Conservation (phyloP, 1,139 yeast genomes). For the Scheffersomyces insectosa region DNA sequence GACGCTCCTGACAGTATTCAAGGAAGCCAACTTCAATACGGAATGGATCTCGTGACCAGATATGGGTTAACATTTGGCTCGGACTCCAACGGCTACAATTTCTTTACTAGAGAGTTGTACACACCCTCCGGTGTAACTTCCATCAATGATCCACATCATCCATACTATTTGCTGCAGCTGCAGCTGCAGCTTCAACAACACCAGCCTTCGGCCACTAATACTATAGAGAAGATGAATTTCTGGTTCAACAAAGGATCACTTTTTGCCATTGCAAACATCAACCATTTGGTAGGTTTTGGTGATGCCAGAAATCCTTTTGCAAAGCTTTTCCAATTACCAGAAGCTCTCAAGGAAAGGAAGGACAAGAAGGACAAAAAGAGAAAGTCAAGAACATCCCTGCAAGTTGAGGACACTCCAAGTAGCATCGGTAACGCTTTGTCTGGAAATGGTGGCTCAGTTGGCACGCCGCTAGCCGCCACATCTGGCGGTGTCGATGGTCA, state of each 20-base stretch:
- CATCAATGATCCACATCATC: slow-evolving; percentile 31
- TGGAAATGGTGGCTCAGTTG: slow-evolving; percentile 5
- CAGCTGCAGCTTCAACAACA: slow-evolving; percentile 16
- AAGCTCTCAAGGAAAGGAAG: slow-evolving; percentile 67
- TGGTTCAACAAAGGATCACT: slow-evolving; percentile 76
- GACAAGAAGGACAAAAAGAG: slow-evolving; percentile 70
- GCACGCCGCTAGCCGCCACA: slow-evolving; percentile 7
- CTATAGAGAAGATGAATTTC: slow-evolving; percentile 62
- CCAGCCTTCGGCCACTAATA: slow-evolving; percentile 27
- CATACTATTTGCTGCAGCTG: slow-evolving; percentile 32
- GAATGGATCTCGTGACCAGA: slow-evolving; percentile 65
- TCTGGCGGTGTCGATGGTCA: slow-evolving; percentile 28
- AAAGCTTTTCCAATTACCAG: slow-evolving; percentile 66
- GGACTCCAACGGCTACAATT: slow-evolving; percentile 65
- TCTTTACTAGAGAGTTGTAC: slow-evolving; percentile 55
- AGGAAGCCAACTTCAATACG: slow-evolving; percentile 48
- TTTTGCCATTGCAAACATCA: slow-evolving; percentile 73
- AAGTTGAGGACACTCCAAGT: slow-evolving; percentile 14
- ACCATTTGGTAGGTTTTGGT: slow-evolving; percentile 76
- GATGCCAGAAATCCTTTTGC: slow-evolving; percentile 76
- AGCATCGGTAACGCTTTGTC: slow-evolving; percentile 1
- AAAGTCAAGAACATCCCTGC: slow-evolving; percentile 37
- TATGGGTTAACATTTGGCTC: slow-evolving; percentile 73
- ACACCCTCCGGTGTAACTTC: slow-evolving; percentile 33
- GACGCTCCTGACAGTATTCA: slow-evolving; percentile 31